phyloP scores from a whole-genome alignment of 2,329 filamentous ascomycete genomes.

The Fusarium globosum region DNA sequence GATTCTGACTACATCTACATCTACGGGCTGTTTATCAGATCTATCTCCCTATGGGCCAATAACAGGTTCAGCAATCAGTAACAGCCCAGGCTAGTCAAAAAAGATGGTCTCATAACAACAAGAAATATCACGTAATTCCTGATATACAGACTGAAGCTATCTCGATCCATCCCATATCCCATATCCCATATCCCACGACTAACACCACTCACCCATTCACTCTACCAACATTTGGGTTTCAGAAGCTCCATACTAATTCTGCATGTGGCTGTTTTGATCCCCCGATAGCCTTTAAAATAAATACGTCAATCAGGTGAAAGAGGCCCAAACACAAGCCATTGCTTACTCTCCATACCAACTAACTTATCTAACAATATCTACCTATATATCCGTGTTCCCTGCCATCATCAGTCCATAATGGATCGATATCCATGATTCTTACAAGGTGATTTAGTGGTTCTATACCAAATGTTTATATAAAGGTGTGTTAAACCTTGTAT shows the following conservation, averaged over 20 bases:
- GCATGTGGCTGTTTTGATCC: conserved; percentile 13
- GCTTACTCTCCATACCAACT: not conserved
- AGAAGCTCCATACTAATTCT: not conserved
- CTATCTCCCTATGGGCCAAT: not conserved
- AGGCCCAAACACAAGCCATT: not conserved
- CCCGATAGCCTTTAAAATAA: not conserved
- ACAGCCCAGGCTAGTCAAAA: not conserved
- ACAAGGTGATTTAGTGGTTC: too few relatives aligned
- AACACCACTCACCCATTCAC: not conserved
- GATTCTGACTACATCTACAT: conserved; percentile 28
- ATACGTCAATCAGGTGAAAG: conserved; percentile 15
- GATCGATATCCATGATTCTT: not conserved
- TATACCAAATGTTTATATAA: not conserved
- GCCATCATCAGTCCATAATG: conserved; percentile 2
- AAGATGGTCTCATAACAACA: conserved; percentile 2
- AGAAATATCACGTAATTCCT: not conserved
- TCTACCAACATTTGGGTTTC: not conserved
- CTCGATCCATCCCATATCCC: not conserved
- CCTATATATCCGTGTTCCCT: not conserved
- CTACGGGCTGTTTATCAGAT: not conserved
- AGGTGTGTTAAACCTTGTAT: not conserved
- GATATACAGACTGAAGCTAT: not conserved
- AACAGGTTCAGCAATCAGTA: not conserved
- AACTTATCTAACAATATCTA: not conserved
- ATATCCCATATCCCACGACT: not conserved